Evolutionary conservation across 441 rosid species (phyloP).

Genomic region (Erysimum cheiri): DNA sequence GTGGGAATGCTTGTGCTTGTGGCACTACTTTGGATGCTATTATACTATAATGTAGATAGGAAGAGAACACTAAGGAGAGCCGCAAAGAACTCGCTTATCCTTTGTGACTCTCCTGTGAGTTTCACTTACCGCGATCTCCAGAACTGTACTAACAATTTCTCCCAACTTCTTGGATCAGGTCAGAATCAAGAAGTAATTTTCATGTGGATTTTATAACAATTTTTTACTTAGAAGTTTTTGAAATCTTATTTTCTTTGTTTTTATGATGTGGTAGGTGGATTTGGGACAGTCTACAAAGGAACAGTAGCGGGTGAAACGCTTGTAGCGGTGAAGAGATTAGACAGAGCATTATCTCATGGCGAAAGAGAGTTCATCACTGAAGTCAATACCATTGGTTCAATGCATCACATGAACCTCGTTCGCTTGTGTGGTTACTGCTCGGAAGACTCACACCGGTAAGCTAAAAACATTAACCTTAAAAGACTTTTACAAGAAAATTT

Average conservation of each 20-base stretch:
- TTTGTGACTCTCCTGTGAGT: conserved; percentile 70
- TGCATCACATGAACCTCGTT: conserved; percentile 96
- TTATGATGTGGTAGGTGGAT: conserved; percentile 66
- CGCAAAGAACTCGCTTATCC: conserved; percentile 56
- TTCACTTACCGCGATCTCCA: conserved; percentile 79
- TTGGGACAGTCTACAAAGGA: conserved; percentile 92
- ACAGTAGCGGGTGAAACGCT: conserved; percentile 53
- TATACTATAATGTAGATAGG: conserved; percentile 67
- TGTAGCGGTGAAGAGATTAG: conserved; percentile 86
- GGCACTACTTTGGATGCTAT: conserved; percentile 64
- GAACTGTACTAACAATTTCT: conserved; percentile 66
- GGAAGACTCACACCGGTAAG: conserved; percentile 78
- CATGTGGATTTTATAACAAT: neutral
- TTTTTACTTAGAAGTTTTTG: neutral
- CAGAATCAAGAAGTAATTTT: conserved; percentile 31
- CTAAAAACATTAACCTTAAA: neutral
- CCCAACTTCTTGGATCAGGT: conserved; percentile 86
- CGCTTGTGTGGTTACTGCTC: conserved; percentile 91
- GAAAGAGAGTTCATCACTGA: conserved; percentile 89
- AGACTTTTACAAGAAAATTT: neutral
- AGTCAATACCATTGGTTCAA: conserved; percentile 93
- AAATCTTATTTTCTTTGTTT: neutral
- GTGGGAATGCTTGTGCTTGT: conserved; percentile 64
- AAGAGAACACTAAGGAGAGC: conserved; percentile 60
- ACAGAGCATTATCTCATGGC: conserved; percentile 82